phyloP scores from a whole-genome alignment of 2,329 filamentous ascomycete species.

The Colletotrichum sp. region DNA sequence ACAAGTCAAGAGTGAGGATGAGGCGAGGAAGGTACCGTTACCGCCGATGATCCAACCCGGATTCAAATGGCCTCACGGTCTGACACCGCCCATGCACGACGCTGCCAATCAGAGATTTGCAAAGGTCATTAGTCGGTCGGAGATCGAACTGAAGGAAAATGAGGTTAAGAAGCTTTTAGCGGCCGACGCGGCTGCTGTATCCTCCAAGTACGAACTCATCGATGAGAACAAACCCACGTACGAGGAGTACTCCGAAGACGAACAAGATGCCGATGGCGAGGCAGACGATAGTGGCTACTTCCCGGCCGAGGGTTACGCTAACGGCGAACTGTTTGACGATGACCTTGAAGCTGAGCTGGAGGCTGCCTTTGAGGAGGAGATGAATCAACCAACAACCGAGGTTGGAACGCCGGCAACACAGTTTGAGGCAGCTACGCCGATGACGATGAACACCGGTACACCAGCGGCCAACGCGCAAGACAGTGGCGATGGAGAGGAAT shows the following conservation, averaged over 20 bases:
- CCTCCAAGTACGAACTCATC: slow-evolving; percentile 69
- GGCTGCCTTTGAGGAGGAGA: slow-evolving; percentile 53
- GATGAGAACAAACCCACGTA: slow-evolving; percentile 48
- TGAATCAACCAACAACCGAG: slow-evolving; percentile 41
- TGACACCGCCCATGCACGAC: slow-evolving; percentile 88
- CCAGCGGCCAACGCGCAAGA: slow-evolving; percentile 48
- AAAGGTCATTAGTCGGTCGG: slow-evolving; percentile 80
- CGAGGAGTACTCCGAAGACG: slow-evolving; percentile 64
- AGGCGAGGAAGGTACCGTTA: slow-evolving; percentile 69
- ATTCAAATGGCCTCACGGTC: slow-evolving; percentile 81
- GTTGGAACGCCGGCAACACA: slow-evolving; percentile 47
- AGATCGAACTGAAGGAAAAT: slow-evolving; percentile 84
- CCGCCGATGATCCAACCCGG: slow-evolving; percentile 73
- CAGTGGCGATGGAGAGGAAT: slow-evolving; percentile 50
- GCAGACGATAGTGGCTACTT: slow-evolving; percentile 50
- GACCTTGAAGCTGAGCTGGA: slow-evolving; percentile 62
- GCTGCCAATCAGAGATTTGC: slow-evolving; percentile 83
- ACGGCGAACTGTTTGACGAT: slow-evolving; percentile 42
- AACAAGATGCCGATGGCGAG: slow-evolving; percentile 53
- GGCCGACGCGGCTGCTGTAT: slow-evolving; percentile 67
- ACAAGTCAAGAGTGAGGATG: slow-evolving; percentile 67
- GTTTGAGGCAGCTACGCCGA: slow-evolving; percentile 49
- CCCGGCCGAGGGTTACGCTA: slow-evolving; percentile 30
- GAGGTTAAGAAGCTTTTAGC: slow-evolving; percentile 76
- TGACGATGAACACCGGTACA: slow-evolving; percentile 46